A percentile compares a stretch with the other conserved stretches of the same genome.
Conservation (phyloP, 2,329 filamentous ascomycete species). For the Aureobasidium lini region DNA sequence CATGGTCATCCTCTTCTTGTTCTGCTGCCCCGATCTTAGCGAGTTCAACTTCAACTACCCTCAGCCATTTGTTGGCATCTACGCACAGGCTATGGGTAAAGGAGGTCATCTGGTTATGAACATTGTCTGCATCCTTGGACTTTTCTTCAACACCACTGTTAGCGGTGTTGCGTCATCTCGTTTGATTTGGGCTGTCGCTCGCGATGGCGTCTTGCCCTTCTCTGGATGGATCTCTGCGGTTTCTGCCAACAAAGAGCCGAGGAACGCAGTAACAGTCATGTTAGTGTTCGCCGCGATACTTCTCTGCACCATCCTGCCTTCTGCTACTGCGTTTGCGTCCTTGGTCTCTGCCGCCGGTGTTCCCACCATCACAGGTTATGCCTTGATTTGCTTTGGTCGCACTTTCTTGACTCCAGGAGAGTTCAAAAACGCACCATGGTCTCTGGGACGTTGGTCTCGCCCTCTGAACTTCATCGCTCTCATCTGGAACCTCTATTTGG, state of each 20-base stretch:
- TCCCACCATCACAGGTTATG: slow-evolving; percentile 35
- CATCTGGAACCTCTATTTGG: slow-evolving; percentile 33
- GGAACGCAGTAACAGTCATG: slow-evolving; percentile 53
- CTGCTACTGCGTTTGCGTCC: slow-evolving; percentile 34
- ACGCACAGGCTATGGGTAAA: slow-evolving; percentile 48
- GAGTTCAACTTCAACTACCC: slow-evolving; percentile 47
- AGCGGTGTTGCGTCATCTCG: slow-evolving; percentile 53
- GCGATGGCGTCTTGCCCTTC: slow-evolving; percentile 54
- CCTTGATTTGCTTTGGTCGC: slow-evolving; percentile 36
- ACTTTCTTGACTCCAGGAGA: slow-evolving; percentile 31
- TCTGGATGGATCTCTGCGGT: slow-evolving; percentile 52
- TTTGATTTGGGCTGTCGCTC: slow-evolving; percentile 56
- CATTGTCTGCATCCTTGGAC: slow-evolving; percentile 44
- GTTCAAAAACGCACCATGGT: slow-evolving; percentile 31
- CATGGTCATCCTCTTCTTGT: slow-evolving; percentile 52
- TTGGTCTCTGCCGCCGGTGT: slow-evolving; percentile 34
- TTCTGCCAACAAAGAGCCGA: slow-evolving; percentile 47
- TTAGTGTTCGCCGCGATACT: slow-evolving; percentile 48
- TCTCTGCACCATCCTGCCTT: slow-evolving; percentile 53
- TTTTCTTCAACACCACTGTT: slow-evolving; percentile 52
- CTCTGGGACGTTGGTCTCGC: slow-evolving; percentile 29
- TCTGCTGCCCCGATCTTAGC: slow-evolving; percentile 49
- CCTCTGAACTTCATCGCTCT: slow-evolving; percentile 31
- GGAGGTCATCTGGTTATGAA: slow-evolving; percentile 56
- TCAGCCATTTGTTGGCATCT: slow-evolving; percentile 53